These are phyloP conservation scores for Penicillium italicum DNA, from an alignment of 2,329 filamentous ascomycete genomes.

Conservation along the genomic window DNA sequence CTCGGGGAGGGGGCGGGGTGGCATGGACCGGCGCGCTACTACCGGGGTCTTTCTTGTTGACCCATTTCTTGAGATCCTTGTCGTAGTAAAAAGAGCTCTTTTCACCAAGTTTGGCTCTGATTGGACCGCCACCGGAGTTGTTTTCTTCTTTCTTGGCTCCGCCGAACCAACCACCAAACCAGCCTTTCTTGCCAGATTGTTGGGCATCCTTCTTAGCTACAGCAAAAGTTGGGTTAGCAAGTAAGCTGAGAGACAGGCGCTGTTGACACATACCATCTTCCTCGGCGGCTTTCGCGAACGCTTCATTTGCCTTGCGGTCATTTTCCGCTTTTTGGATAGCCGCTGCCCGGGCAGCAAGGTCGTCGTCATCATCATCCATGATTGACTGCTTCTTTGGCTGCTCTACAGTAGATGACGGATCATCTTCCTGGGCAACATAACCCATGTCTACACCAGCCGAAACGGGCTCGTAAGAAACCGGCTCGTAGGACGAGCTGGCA, in stretches of 20 bases:
- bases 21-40: constrained; percentile 59
- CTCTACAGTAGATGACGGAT: constrained; percentile 43
- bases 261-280: constrained; percentile 51
- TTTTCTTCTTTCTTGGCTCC: constrained; percentile 56
- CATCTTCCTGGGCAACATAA: constrained; percentile 47
- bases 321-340: constrained; percentile 58
- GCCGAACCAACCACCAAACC: constrained; percentile 83
- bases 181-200: constrained; percentile 53
- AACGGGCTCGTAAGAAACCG: not conserved
- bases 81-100: constrained; percentile 92
- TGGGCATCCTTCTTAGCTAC: constrained; percentile 36
- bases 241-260: not conserved
- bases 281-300: constrained; percentile 79
- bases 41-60: constrained; percentile 84
- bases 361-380: constrained; percentile 76
- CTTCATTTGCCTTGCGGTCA: constrained; percentile 71
- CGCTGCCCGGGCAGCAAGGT: constrained; percentile 55
- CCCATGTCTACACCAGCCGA: constrained; percentile 23
- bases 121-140: constrained; percentile 52
- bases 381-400: constrained; percentile 72
- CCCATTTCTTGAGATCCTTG: constrained; percentile 93
- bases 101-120: constrained; percentile 90
- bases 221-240: constrained; percentile 46
- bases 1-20: constrained; percentile 75
- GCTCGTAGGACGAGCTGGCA: constrained; percentile 29